Conservation (phyloP, 106 monocot genomes). For the Iris macrosiphon region DNA sequence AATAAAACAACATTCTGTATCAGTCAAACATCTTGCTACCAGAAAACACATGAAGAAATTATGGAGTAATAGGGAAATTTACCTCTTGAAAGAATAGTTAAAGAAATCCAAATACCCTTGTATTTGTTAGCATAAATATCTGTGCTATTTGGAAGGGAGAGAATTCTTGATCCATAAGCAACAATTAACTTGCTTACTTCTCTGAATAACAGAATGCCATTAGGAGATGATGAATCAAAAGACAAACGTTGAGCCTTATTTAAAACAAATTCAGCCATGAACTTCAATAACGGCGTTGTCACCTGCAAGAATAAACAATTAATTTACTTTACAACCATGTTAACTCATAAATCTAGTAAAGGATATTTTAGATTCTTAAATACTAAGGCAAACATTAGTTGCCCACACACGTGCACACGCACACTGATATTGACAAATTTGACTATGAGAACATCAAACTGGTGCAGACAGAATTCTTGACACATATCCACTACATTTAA, state of each 20-base stretch:
- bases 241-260: slow-evolving; percentile 94
- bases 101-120: slow-evolving; percentile 96
- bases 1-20: no score
- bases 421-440: no score
- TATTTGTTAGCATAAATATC: slow-evolving; percentile 89
- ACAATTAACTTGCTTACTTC: slow-evolving; percentile 97
- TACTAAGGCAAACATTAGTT: no score
- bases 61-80: slow-evolving; percentile 5
- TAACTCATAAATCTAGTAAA: no score
- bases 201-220: slow-evolving; percentile 96
- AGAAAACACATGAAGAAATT: no score
- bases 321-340: no score
- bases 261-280: slow-evolving; percentile 86
- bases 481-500: no score
- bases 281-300: slow-evolving; percentile 91
- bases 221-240: slow-evolving; percentile 92
- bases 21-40: no score
- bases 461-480: no score
- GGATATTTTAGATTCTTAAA: no score
- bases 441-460: no score
- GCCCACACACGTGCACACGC: no score
- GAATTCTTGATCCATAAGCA: slow-evolving; percentile 86
- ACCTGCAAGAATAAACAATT: slow-evolving; percentile 42
- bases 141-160: slow-evolving; percentile 60
- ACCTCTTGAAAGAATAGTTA: slow-evolving; percentile 81